Conservation (phyloP, 306 rosid genomes). For the Quercus rubra region DNA sequence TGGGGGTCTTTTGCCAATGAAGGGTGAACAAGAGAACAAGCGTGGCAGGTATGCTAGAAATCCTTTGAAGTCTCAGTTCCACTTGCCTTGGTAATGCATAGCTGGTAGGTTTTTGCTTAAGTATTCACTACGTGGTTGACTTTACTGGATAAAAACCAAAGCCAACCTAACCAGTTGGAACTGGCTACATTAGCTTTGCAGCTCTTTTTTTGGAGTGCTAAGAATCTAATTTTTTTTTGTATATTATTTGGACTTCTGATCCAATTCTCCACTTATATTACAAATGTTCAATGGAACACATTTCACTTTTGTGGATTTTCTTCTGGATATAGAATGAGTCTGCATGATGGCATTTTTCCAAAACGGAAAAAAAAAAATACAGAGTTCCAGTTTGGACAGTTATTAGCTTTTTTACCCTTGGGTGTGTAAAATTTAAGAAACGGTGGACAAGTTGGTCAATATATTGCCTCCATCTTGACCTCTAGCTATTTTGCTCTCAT, state of each 20-base stretch:
- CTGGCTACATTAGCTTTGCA: neutral
- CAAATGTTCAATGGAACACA: neutral
- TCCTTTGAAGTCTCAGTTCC: neutral
- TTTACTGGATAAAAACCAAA: neutral
- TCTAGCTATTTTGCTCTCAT: neutral
- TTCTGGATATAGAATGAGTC: neutral
- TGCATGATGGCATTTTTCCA: neutral
- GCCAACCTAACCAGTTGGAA: neutral
- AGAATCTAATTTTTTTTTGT: neutral
- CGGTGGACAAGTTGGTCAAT: neutral
- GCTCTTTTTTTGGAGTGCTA: neutral
- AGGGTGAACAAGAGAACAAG: constrained; percentile 86
- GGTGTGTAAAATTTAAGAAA: neutral
- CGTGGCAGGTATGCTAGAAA: constrained; percentile 59
- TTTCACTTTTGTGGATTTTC: neutral
- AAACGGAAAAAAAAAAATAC: neutral
- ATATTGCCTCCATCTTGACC: neutral
- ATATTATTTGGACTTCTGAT: neutral
- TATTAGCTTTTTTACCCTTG: neutral
- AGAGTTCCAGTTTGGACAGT: neutral
- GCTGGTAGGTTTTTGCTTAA: neutral
- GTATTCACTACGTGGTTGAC: neutral
- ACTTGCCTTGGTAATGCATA: neutral
- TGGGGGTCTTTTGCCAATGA: constrained; percentile 95
- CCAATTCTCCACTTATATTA: neutral